Evolutionary conservation across 768 basidiomycete genomes (phyloP).

Genomic region (Daedaleopsis nitida): DNA sequence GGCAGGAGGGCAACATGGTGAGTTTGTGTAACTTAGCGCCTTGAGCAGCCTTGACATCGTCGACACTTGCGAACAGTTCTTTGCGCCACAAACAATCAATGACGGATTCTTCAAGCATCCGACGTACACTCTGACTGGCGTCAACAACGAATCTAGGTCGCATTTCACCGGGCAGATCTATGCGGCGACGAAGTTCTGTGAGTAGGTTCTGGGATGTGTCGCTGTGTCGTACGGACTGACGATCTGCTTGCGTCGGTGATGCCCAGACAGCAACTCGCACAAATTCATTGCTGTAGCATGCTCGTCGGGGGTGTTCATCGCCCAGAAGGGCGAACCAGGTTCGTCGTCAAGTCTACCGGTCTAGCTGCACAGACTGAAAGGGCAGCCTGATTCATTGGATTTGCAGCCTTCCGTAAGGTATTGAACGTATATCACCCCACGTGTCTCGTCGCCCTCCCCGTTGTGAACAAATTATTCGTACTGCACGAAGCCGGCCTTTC

Average conservation of each 20-base stretch:
- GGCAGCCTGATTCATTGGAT: background rate
- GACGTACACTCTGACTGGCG: background rate
- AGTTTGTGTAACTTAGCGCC: slow-evolving; percentile 11
- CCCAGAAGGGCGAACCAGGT: slow-evolving; percentile 58
- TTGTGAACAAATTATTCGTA: slow-evolving; percentile 69
- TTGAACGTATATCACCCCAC: slow-evolving; percentile 52
- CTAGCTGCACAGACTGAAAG: no score
- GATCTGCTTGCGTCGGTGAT: background rate
- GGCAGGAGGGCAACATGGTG: slow-evolving; percentile 77
- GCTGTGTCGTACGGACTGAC: background rate
- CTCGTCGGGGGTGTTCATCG: slow-evolving; percentile 69
- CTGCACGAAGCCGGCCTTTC: slow-evolving; percentile 58
- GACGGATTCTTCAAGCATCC: slow-evolving; percentile 62
- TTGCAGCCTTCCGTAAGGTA: slow-evolving; percentile 58
- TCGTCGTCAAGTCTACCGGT: no score
- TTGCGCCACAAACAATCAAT: slow-evolving; percentile 57
- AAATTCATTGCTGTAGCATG: slow-evolving; percentile 68
- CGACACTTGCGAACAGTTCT: slow-evolving; percentile 50
- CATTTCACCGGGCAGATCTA: slow-evolving; percentile 60
- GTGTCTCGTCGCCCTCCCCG: slow-evolving; percentile 57
- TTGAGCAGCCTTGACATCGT: background rate
- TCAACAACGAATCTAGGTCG: slow-evolving; percentile 16
- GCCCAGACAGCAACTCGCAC: slow-evolving; percentile 52
- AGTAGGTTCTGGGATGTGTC: slow-evolving; percentile 35
- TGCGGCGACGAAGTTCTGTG: slow-evolving; percentile 62